Conservation (phyloP, 116 monocot species). For the Zostera marina region DNA sequence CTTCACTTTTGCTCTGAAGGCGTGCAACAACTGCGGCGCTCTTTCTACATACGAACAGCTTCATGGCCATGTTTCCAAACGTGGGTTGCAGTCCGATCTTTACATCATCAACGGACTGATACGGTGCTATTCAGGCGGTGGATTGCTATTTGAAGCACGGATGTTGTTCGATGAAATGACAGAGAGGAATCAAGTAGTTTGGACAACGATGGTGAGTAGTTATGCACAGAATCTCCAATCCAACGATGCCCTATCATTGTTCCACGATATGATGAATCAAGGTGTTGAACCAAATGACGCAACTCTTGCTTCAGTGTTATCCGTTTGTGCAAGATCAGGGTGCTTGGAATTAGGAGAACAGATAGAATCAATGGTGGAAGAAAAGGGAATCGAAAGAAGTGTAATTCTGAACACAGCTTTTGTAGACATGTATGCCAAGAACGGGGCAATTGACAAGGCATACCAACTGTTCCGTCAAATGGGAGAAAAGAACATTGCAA, state of each 20-base stretch:
- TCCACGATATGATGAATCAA: slow-evolving; percentile 27
- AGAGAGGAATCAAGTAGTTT: slow-evolving; percentile 29
- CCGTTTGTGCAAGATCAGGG: slow-evolving; percentile 41
- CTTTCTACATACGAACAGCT: slow-evolving; percentile 16
- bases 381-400: slow-evolving; percentile 25
- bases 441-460: slow-evolving; percentile 29
- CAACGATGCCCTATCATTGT: slow-evolving; percentile 22
- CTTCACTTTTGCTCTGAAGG: slow-evolving; percentile 73
- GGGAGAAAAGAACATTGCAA: slow-evolving; percentile 34
- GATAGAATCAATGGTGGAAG: slow-evolving; percentile 24
- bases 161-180: slow-evolving; percentile 40
- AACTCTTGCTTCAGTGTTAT: slow-evolving; percentile 39
- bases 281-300: slow-evolving; percentile 40
- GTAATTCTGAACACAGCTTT: slow-evolving; percentile 62
- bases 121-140: slow-evolving; percentile 19
- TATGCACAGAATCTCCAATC: slow-evolving; percentile 29
- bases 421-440: slow-evolving; percentile 79
- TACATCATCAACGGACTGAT: slow-evolving; percentile 46
- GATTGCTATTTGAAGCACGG: slow-evolving; percentile 14
- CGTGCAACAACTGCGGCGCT: slow-evolving; percentile 11
- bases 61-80: slow-evolving; percentile 29
- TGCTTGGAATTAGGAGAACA: slow-evolving; percentile 36
- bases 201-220: slow-evolving; percentile 54
- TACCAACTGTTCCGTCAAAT: slow-evolving; percentile 27
- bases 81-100: slow-evolving; percentile 27